Evolutionary conservation across 2,329 filamentous ascomycete species (phyloP), one percentile per base, ranked within the genome.

Genomic region (Periglandula ipomoeae): DNA sequence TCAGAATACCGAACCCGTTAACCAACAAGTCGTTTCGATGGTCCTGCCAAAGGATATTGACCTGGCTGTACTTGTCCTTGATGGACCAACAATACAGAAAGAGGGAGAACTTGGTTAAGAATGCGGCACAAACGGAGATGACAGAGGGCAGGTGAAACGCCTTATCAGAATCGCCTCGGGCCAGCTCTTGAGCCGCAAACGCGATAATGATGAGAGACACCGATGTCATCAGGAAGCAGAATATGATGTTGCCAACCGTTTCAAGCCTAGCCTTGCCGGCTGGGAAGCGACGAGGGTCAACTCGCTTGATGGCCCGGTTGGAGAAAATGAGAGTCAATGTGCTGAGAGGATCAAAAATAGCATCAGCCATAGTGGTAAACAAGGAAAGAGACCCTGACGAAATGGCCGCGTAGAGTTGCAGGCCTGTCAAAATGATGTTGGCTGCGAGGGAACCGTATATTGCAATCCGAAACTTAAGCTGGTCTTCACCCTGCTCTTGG

Each of bases 21-120:
- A 98, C 89, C 59, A 95, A 75, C n/a, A 98, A 74, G 62, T 98
- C 93, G 62, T 98, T 98, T 53, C 93, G 84, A 70, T 98, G 93
- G 61, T 97, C 91, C 66, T 95, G 87, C 90, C 89, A 96, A 13
- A 97, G 73, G 62, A 96, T 96, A 50, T 86, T 80, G 54, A 96
- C 82, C 66, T 96, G 90, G 52, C 82, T 89, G 72, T 97, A 95
- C 59, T 88, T 87, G 70, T 96, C 84, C 56, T 91, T 84, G 59
- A 97, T 69, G 4, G 87, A 81, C 81, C 85, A 97, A 70, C 93
- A 97, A 72, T 96, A 97, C 23, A 94, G 58, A 66, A 96, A 97
- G 1, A 97, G 75, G 5, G 59, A 61, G 15, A 97, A 71, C 64
- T 98, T 97, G 20, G 90, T 95, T 26, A 65, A 68, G 61, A 97